Evolutionary conservation across 306 rosid species (phyloP).

Genomic region (Medicago truncatula): DNA sequence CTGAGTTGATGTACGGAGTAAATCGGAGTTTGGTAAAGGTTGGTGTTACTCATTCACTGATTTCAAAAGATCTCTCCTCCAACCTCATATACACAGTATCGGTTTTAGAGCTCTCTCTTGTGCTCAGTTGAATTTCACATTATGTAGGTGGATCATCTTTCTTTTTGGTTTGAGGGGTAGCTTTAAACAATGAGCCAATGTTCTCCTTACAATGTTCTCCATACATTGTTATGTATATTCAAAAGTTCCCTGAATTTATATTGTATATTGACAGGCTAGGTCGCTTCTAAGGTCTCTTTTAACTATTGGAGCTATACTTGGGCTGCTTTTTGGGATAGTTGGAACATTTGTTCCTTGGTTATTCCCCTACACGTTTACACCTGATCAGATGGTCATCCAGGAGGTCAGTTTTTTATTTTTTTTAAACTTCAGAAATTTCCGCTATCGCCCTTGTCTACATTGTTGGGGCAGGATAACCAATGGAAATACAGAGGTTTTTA

Average conservation of each 20-base stretch:
- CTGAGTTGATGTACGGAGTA: constrained; percentile 44
- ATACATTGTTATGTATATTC: constrained; percentile 9
- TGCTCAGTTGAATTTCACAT: not conserved
- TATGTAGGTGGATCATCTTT: constrained; percentile 1
- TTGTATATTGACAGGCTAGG: constrained; percentile 40
- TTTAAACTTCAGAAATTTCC: not conserved
- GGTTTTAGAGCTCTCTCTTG: not conserved
- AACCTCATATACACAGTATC: not conserved
- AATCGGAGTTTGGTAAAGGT: constrained; percentile 48
- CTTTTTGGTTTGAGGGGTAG: constrained; percentile 8
- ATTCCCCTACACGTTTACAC: constrained; percentile 70
- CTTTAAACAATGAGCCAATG: not conserved
- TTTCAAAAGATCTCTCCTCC: constrained; percentile 12
- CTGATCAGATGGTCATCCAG: constrained; percentile 66
- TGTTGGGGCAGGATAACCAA: constrained; percentile 2
- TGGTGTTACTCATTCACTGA: constrained; percentile 37
- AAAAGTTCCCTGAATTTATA: constrained; percentile 25
- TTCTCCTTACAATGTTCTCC: not conserved
- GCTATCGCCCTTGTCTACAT: not conserved
- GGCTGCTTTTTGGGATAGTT: constrained; percentile 30
- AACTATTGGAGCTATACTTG: constrained; percentile 39
- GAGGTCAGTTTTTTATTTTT: constrained; percentile 57
- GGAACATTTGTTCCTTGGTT: constrained; percentile 54
- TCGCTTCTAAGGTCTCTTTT: constrained; percentile 35
- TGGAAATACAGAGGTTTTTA: constrained; percentile 10